These are phyloP conservation scores for Coriaria nepalensis DNA, from an alignment of 306 rosid species.

Conservation along the genomic window DNA sequence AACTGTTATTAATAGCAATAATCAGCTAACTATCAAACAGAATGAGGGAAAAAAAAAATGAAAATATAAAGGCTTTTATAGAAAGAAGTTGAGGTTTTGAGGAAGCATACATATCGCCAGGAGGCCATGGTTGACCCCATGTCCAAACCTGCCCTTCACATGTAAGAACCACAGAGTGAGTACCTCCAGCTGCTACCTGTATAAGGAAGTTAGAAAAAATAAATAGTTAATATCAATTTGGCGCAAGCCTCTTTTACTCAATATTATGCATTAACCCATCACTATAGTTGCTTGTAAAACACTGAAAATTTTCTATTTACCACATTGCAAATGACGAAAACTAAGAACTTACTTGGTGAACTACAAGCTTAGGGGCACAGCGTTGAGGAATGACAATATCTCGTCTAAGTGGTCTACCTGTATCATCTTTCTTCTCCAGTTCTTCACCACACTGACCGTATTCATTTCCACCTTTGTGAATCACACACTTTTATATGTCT, in stretches of 20 bases:
- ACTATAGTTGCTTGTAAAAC: no score
- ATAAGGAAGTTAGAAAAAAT: slow-evolving; percentile 9
- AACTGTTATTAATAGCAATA: slow-evolving; percentile 2
- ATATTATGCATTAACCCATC: no score
- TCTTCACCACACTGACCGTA: slow-evolving; percentile 99
- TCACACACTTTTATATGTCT: slow-evolving; percentile 12
- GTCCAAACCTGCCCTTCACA: slow-evolving; percentile 95
- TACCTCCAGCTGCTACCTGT: slow-evolving; percentile 99
- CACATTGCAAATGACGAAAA: neutral
- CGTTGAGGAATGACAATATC: slow-evolving; percentile 89
- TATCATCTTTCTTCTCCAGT: slow-evolving; percentile 84
- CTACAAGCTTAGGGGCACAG: slow-evolving; percentile 83
- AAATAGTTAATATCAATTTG: slow-evolving; percentile 3
- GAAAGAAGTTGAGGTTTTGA: no score
- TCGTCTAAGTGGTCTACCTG: slow-evolving; percentile 67
- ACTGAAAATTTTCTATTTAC: neutral
- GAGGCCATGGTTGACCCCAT: slow-evolving; percentile 99
- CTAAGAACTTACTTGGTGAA: slow-evolving; percentile 49
- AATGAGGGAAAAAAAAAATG: neutral
- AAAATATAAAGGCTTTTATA: no score
- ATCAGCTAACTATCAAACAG: no score
- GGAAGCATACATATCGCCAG: slow-evolving; percentile 99
- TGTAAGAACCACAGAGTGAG: slow-evolving; percentile 97
- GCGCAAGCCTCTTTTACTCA: slow-evolving; percentile 6
- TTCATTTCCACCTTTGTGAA: slow-evolving; percentile 82